Conservation (phyloP, 305 asterid species). For the Euphrasia arctica region DNA sequence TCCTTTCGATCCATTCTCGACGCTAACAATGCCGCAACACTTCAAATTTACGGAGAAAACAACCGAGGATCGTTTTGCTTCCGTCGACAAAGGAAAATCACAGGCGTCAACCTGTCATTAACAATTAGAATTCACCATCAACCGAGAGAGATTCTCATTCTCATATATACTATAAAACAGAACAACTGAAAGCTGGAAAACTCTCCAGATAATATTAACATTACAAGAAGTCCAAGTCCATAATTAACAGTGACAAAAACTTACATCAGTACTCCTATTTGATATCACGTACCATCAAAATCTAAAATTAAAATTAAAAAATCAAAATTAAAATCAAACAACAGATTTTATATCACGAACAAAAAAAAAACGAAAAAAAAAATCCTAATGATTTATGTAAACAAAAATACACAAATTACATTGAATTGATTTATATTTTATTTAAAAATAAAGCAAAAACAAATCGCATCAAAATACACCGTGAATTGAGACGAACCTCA, state of each 20-base stretch:
- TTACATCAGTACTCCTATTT: no score
- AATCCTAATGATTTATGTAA: not conserved
- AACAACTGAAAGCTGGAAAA: not conserved
- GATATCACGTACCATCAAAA: not conserved
- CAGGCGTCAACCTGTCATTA: not conserved
- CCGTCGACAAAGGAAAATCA: slow-evolving; percentile 4
- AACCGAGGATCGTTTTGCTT: slow-evolving; percentile 19
- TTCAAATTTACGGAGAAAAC: no score
- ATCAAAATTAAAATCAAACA: not conserved
- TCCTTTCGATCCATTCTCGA: no score
- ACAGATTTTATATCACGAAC: not conserved
- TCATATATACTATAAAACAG: not conserved
- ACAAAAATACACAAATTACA: not conserved
- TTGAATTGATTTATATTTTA: not conserved
- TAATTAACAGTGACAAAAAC: no score
- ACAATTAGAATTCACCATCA: not conserved
- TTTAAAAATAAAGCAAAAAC: not conserved
- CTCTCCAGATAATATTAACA: not conserved
- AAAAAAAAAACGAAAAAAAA: slow-evolving; percentile 12
- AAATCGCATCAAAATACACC: not conserved
- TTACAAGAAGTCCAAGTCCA: no score
- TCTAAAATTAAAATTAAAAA: no score
- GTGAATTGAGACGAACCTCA: not conserved
- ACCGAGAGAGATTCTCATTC: not conserved
- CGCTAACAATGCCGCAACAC: no score